Base-by-base conservation (phyloP, 352 stramenopile species). In the Phytophthora brassicae region DNA sequence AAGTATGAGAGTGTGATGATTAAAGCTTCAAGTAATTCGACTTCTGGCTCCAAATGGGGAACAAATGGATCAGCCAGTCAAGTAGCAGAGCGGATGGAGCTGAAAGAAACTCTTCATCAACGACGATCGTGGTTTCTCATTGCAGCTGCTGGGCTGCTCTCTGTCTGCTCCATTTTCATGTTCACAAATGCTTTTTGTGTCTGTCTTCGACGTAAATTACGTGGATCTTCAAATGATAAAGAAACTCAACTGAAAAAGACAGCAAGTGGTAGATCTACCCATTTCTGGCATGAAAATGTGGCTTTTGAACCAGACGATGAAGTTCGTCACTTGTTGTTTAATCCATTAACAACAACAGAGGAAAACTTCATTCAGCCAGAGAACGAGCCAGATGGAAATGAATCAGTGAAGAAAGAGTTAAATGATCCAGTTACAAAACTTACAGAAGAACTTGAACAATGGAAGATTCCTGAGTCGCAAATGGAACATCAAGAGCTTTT, bases 1-100 rank as follows among this genome's bases (percentile, higher is more conserved):
- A 83, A 83, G 36, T 83, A 83, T 24, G 51, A 72, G 9, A 49
- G 52, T n/a, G 69, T 74, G 2, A 29, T 76, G 2, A 22, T 64
- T 24, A 38, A 44, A 36, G 64, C 68, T 23, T 59, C 60, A 7
- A 73, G 55, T 12, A 54, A 50, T 6, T 64, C 64, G 6, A 44
- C 6, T 35, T 58, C 64, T 6, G 33, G 57, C 19, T 66, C 57
- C 5, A 60, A 56, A 41, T 67, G 58, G 58, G 64, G 64, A 19
- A 59, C 29, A 6, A 51, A 66, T 19, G 16, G 8, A 19, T 53
- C 49, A 12, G 49, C 53, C n/a, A 63, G 42, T n/a, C 42, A 67
- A 33, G 46, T 52, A 17, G 56, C 46, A 14, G 59, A 70, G 50
- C 51, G 63, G 13, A 43, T 65, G 7, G 53, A 35, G 19, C 55